phyloP scores from a whole-genome alignment of 2,329 filamentous ascomycete genomes.

The Diaporthe caulivora region DNA sequence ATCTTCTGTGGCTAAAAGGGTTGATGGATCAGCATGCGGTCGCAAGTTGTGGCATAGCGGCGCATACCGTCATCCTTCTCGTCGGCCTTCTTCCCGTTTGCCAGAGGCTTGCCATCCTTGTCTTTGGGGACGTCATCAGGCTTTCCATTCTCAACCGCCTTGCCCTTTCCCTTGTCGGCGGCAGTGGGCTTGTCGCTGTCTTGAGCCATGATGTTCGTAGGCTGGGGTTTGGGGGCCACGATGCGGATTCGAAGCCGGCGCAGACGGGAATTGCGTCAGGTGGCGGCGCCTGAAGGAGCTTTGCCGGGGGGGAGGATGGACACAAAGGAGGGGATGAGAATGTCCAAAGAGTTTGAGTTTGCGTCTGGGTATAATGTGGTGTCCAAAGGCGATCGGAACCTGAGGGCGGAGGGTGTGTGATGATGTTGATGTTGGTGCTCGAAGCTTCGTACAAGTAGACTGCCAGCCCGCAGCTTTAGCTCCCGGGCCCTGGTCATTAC shows the following conservation, averaged over 20 bases:
- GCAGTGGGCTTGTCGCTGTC: slow-evolving; percentile 88
- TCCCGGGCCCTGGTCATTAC: slow-evolving; percentile 43
- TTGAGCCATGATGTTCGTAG: slow-evolving; percentile 79
- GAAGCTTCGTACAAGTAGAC: slow-evolving; percentile 39
- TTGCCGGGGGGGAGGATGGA: slow-evolving; percentile 21
- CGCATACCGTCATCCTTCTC: slow-evolving; percentile 67
- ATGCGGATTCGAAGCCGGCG: slow-evolving; percentile 23
- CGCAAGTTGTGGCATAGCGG: slow-evolving; percentile 36
- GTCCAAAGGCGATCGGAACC: slow-evolving; percentile 20
- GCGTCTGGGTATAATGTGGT: slow-evolving; percentile 26
- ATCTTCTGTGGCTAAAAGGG: slow-evolving; percentile 74
- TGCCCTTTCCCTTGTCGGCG: slow-evolving; percentile 96
- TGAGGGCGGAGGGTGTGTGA: slow-evolving; percentile 26
- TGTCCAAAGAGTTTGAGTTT: slow-evolving; percentile 1
- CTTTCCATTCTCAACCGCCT: slow-evolving; percentile 78
- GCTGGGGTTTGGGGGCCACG: slow-evolving; percentile 18
- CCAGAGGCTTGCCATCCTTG: slow-evolving; percentile 77
- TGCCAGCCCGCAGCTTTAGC: slow-evolving; percentile 40
- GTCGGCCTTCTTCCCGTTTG: slow-evolving; percentile 84
- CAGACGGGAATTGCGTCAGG: slow-evolving; percentile 38
- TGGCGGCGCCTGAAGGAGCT: slow-evolving; percentile 47
- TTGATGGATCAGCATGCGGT: slow-evolving; percentile 53
- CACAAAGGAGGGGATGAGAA: neutral
- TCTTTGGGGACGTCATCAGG: slow-evolving; percentile 69
- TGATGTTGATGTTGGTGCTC: slow-evolving; percentile 40